Evolutionary conservation across 2,329 filamentous ascomycete genomes (phyloP).

Genomic region (Stagonosporopsis cucurbitacearum): DNA sequence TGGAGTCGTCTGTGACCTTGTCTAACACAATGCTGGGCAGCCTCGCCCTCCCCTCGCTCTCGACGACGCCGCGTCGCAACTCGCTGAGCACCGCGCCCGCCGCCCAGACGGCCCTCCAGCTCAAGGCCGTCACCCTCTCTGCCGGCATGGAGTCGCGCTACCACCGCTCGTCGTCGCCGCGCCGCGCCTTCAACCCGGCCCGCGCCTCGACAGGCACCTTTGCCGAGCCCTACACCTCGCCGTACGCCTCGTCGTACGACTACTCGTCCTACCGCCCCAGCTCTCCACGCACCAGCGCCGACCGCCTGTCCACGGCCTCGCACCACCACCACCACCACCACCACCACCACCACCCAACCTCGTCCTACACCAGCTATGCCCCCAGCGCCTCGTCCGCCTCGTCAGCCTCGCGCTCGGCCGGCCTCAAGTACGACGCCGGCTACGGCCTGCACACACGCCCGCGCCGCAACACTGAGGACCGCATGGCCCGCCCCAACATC

Average conservation of each 20-base stretch:
- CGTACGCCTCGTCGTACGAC: constrained; percentile 39
- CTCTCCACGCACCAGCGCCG: constrained; percentile 46
- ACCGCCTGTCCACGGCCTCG: constrained; percentile 34
- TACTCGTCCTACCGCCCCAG: constrained; percentile 26
- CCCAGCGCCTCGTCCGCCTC: constrained; percentile 15
- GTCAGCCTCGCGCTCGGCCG: constrained; percentile 31
- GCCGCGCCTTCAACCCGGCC: constrained; percentile 40
- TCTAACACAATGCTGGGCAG: constrained; percentile 48
- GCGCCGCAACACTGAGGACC: constrained; percentile 53
- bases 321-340: constrained; percentile 41
- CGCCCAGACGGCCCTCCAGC: constrained; percentile 30
- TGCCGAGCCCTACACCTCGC: constrained; percentile 39
- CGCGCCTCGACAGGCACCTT: constrained; percentile 49
- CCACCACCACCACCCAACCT: constrained; percentile 33
- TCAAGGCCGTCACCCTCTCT: constrained; percentile 30
- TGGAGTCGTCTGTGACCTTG: too few species aligned
- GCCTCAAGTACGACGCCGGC: constrained; percentile 48
- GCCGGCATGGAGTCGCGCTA: constrained; percentile 45
- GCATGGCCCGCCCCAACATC: constrained; percentile 43
- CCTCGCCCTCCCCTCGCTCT: constrained; percentile 36
- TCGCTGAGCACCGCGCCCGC: constrained; percentile 30
- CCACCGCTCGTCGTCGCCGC: constrained; percentile 46
- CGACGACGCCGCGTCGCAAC: constrained; percentile 36
- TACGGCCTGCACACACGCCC: constrained; percentile 51
- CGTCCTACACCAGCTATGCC: constrained; percentile 27